Evolutionary conservation across 2,329 filamentous ascomycete genomes (phyloP).

Genomic region (Chaetomium sp.): DNA sequence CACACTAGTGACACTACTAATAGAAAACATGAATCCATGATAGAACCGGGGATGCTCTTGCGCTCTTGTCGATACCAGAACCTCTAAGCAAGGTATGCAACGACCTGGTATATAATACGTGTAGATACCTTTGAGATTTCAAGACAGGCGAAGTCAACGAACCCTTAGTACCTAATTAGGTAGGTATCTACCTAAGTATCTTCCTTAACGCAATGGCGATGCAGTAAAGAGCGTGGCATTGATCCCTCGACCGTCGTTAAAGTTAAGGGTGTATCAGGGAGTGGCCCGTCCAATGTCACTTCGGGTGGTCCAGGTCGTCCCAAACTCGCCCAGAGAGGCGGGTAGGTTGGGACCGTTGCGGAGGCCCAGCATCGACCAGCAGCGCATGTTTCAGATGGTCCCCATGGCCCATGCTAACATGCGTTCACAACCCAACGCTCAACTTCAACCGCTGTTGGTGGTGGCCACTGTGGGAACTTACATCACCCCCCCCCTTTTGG

Average conservation of each 20-base stretch:
- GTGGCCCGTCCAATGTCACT: neutral
- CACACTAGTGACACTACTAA: neutral
- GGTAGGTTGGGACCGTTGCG: neutral
- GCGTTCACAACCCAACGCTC: neutral
- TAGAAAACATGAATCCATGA: neutral
- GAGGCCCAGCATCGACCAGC: neutral
- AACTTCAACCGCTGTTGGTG: neutral
- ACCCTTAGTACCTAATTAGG: neutral
- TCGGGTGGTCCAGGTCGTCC: neutral
- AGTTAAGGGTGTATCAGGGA: neutral
- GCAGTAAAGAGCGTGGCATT: neutral
- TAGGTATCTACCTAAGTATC: neutral
- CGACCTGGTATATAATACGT: neutral
- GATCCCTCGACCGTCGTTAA: neutral
- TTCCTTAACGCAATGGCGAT: neutral
- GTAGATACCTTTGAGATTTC: neutral
- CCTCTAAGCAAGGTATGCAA: neutral
- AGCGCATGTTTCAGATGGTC: neutral
- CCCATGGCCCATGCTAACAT: neutral
- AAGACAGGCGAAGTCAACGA: neutral
- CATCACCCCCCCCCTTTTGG: neutral
- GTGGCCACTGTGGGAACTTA: neutral
- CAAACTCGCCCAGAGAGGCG: neutral
- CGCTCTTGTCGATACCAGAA: neutral
- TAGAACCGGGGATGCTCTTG: neutral